Conservation (phyloP, 768 basidiomycete species). For the Mycena pura region DNA sequence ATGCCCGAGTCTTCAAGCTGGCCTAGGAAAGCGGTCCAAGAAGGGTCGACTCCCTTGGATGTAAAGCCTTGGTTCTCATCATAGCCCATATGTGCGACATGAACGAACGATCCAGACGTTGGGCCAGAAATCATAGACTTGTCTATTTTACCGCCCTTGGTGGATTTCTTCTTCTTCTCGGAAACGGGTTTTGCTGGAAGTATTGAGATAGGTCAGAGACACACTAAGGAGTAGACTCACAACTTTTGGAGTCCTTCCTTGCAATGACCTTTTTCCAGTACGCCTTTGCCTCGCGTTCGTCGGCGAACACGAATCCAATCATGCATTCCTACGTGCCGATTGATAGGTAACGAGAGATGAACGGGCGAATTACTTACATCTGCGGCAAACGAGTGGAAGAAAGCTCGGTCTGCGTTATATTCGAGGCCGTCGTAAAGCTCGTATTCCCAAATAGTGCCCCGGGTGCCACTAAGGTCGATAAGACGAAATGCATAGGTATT, state of each 20-base stretch:
- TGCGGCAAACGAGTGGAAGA: constrained; percentile 91
- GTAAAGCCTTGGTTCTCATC: constrained; percentile 87
- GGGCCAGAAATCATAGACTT: constrained; percentile 93
- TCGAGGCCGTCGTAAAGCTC: constrained; percentile 86
- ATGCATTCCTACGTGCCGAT: constrained; percentile 70
- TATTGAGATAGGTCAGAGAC: background rate
- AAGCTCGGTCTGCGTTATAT: constrained; percentile 83
- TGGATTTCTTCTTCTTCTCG: constrained; percentile 63
- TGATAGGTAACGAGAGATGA: background rate
- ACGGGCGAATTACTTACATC: constrained; percentile 69
- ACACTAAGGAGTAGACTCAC: constrained; percentile 46
- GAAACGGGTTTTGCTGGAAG: constrained; percentile 53
- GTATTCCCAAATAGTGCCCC: constrained; percentile 93
- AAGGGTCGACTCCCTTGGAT: constrained; percentile 86
- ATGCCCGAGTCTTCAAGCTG: constrained; percentile 72
- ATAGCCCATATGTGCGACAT: constrained; percentile 96
- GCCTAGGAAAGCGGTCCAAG: constrained; percentile 79
- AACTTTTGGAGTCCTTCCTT: constrained; percentile 64
- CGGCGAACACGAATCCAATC: constrained; percentile 90
- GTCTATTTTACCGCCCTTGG: constrained; percentile 82
- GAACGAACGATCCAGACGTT: constrained; percentile 77
- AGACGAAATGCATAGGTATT: constrained; percentile 72
- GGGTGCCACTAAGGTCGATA: constrained; percentile 83
- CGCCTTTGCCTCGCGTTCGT: constrained; percentile 82
- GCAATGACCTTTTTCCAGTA: constrained; percentile 85